These are phyloP conservation scores for Nidula microcarpa DNA, from an alignment of 768 basidiomycete genomes.

Conservation along the genomic window DNA sequence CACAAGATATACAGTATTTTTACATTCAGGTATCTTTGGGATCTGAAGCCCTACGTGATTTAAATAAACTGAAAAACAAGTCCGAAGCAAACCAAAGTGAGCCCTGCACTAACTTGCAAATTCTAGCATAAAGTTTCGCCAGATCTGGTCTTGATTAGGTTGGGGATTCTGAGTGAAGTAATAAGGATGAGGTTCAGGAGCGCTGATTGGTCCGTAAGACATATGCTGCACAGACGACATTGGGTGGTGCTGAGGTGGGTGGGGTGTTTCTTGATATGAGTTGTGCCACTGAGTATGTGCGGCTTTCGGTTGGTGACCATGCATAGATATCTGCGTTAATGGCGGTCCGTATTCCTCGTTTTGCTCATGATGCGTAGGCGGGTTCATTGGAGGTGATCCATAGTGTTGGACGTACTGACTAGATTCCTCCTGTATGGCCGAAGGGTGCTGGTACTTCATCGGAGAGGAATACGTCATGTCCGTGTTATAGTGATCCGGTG, in stretches of 20 bases:
- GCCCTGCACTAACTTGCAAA: constrained; percentile 9
- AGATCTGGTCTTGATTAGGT: constrained; percentile 32
- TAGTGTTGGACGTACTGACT: too few species aligned
- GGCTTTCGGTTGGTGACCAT: background rate
- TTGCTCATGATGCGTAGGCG: too few species aligned
- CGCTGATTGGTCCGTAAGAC: background rate
- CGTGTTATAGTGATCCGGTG: background rate
- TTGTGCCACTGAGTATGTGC: background rate
- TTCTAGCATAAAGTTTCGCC: constrained; percentile 31
- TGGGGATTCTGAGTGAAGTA: constrained; percentile 7
- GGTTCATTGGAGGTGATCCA: too few species aligned
- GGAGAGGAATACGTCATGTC: background rate
- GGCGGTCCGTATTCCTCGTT: too few species aligned
- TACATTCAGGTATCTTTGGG: too few species aligned
- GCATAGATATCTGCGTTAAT: too few species aligned
- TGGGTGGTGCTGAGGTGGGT: background rate
- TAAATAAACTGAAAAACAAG: background rate
- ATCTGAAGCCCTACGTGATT: too few species aligned
- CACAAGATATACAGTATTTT: too few species aligned
- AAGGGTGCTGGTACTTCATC: background rate
- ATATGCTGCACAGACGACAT: background rate
- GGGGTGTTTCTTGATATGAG: background rate
- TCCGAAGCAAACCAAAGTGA: background rate
- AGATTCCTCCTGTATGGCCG: background rate
- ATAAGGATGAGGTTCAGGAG: constrained; percentile 1